Base-by-base conservation (phyloP, 257 asterid genomes). In the Datura wrightii region DNA sequence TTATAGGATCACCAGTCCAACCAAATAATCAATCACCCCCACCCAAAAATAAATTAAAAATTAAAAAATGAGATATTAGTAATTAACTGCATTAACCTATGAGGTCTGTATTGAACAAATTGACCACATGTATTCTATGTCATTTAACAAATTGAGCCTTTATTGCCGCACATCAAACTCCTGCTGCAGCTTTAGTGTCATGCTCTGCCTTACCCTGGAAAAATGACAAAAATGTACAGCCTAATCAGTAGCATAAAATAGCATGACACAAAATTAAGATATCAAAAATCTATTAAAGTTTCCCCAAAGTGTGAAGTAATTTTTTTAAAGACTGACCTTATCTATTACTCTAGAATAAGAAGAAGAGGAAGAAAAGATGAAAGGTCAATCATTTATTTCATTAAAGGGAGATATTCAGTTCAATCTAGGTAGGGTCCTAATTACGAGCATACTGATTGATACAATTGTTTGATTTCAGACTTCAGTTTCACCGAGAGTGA, bases 171-270 rank as follows among this genome's bases (percentile, higher is more conserved):
- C 39, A 88, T 93, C 88, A 92, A 88, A 89, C 94, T 88, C 94
- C 82, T 10, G 93, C 89, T n/a, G 92, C 85, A 79, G 97, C 86
- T 92, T 92, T 91, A 79, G 83, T 52, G 41, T 89, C 92, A 4
- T 93, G 88, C 83, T 87, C 92, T 34, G 93, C 60, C 87, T 90
- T 93, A 36, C 89, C 96, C 97, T 92, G 89, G 80, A 82, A 37
- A 46, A 76, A 16, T 10, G 42, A 70, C 39, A 19, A 56, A 31
- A 24, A 24, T 24, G 31, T 24, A 24, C 31, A 24, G 31, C 31
- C 24, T 42, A 44, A 1, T 55, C 19, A 84, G 48, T 42, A 19
- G 79, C 53, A 62, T 16, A 66, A 62, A 65, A 63, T 3, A 82
- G 63, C 44, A 70, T 48, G 52, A 14, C 76, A 5, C 41, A 60